These are phyloP conservation scores for Saccharomycopsis vini DNA, from an alignment of 805 yeast genomes.

Conservation along the genomic window DNA sequence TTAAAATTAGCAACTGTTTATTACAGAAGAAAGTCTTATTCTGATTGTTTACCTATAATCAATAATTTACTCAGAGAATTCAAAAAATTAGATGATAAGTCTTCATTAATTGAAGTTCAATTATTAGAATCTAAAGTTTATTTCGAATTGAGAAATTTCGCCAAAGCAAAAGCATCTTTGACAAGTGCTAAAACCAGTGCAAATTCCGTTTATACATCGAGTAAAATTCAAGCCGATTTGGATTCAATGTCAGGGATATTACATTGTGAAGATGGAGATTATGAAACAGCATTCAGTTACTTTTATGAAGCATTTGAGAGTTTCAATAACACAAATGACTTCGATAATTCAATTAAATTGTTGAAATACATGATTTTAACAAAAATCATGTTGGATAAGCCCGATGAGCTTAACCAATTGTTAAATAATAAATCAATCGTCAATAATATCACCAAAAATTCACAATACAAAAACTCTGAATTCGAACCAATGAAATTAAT, in stretches of 20 bases:
- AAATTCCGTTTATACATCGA: slow-evolving; percentile 92
- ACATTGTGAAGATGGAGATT: slow-evolving; percentile 95
- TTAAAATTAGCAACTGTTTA: slow-evolving; percentile 72
- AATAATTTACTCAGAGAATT: slow-evolving; percentile 70
- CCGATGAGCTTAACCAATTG: slow-evolving; percentile 77
- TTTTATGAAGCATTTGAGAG: slow-evolving; percentile 94
- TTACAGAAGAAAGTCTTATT: slow-evolving; percentile 54
- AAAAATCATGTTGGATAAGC: slow-evolving; percentile 83
- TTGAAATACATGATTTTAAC: slow-evolving; percentile 88
- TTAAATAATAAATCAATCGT: slow-evolving; percentile 64
- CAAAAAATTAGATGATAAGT: slow-evolving; percentile 90
- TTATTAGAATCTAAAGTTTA: slow-evolving; percentile 82
- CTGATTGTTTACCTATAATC: slow-evolving; percentile 65
- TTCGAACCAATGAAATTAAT: slow-evolving; percentile 56
- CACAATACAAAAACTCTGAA: slow-evolving; percentile 29
- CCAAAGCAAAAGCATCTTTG: slow-evolving; percentile 85
- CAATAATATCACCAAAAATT: slow-evolving; percentile 49
- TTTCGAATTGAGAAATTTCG: slow-evolving; percentile 82
- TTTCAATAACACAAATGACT: slow-evolving; percentile 44
- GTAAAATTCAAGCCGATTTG: slow-evolving; percentile 86
- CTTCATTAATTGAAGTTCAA: slow-evolving; percentile 92
- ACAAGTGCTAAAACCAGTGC: slow-evolving; percentile 96
- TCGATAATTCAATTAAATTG: slow-evolving; percentile 63
- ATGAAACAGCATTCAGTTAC: slow-evolving; percentile 90
- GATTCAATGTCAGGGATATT: slow-evolving; percentile 93